Evolutionary conservation across 805 yeast genomes (phyloP).

Genomic region (Nakazawaea wyomingensis): DNA sequence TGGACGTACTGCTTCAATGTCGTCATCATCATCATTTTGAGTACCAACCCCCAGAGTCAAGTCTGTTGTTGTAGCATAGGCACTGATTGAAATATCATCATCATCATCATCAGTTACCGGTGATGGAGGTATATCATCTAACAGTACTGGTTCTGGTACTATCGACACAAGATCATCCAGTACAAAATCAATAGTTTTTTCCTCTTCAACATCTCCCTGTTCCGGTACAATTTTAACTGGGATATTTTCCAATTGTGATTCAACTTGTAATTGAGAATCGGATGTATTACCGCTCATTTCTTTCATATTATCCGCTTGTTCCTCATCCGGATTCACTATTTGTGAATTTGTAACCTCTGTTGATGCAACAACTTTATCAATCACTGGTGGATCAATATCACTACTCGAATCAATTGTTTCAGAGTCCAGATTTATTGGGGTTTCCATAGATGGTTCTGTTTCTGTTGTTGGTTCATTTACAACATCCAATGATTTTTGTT

Average conservation of each 20-base stretch:
- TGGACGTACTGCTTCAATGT: not conserved
- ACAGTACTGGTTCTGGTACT: conserved; percentile 1
- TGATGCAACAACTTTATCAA: not conserved
- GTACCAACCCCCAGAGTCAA: too few relatives aligned
- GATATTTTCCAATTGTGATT: too few relatives aligned
- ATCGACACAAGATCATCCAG: not conserved
- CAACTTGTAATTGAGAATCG: too few relatives aligned
- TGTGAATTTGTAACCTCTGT: too few relatives aligned
- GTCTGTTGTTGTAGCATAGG: too few relatives aligned
- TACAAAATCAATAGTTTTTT: too few relatives aligned
- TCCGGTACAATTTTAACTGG: too few relatives aligned
- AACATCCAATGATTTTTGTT: too few relatives aligned
- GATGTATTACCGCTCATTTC: too few relatives aligned
- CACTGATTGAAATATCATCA: too few relatives aligned
- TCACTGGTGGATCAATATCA: not conserved
- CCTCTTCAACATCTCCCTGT: not conserved
- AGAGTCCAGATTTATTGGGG: not conserved
- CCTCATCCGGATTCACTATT: not conserved
- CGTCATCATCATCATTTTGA: conserved; percentile 15
- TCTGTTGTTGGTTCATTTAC: not conserved
- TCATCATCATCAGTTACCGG: not conserved
- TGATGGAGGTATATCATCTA: not conserved
- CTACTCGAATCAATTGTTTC: not conserved
- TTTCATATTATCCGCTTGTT: conserved; percentile 1
- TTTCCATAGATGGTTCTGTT: conserved; percentile 11